These are phyloP conservation scores for Pyracantha coccinea DNA, from an alignment of 331 rosid species.

Conservation along the genomic window DNA sequence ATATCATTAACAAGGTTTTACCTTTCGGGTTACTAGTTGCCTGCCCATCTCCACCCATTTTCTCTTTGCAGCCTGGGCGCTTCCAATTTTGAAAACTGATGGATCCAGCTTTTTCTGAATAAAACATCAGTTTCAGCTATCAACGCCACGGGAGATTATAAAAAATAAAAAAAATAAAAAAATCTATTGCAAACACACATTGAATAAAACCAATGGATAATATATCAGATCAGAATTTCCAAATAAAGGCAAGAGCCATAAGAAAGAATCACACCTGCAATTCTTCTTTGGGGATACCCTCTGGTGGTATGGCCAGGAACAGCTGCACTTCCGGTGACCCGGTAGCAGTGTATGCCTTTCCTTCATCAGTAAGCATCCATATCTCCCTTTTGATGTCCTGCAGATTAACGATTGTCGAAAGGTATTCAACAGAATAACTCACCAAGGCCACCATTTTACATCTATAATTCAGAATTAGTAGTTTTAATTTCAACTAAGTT, in stretches of 20 bases:
- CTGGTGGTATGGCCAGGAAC: conserved; percentile 60
- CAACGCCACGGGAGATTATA: neutral
- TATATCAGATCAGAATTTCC: neutral
- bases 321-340: conserved; percentile 83
- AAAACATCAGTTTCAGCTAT: conserved; percentile 8
- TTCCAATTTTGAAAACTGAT: conserved; percentile 60
- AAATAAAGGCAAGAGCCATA: neutral
- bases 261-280: conserved; percentile 59
- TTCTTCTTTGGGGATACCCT: conserved; percentile 76
- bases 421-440: neutral
- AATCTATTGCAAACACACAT: neutral
- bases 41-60: conserved; percentile 86
- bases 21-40: conserved; percentile 60
- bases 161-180: too few relatives aligned
- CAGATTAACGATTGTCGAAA: neutral
- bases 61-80: conserved; percentile 82
- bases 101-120: conserved; percentile 65
- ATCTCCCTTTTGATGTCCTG: conserved; percentile 78
- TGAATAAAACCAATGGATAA: neutral
- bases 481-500: neutral
- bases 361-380: conserved; percentile 77
- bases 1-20: neutral
- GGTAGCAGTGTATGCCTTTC: conserved; percentile 45
- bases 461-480: neutral
- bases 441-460: neutral